These are phyloP conservation scores for Dendrobium officinale DNA, from an alignment of 106 monocot genomes.

Conservation along the genomic window DNA sequence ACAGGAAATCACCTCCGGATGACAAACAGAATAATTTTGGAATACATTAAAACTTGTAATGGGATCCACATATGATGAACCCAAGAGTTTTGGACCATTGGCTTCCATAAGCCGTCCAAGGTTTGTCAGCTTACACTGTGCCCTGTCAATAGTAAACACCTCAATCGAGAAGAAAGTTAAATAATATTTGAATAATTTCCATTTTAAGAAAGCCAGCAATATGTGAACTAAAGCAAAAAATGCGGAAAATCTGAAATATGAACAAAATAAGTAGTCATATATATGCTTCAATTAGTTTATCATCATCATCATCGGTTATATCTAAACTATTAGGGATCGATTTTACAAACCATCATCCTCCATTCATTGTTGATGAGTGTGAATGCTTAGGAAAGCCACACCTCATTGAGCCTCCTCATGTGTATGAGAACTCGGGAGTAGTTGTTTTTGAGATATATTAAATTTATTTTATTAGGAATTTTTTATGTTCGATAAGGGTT, in stretches of 20 bases:
- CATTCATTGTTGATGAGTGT: too few species aligned
- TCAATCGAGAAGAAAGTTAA: neutral
- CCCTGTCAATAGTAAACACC: slow-evolving; percentile 28
- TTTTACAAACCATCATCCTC: too few species aligned
- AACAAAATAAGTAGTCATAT: neutral
- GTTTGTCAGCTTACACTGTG: slow-evolving; percentile 47
- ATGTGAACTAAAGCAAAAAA: neutral
- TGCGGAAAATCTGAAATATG: neutral
- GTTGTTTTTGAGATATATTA: too few species aligned
- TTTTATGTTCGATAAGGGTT: too few species aligned
- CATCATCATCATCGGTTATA: too few species aligned
- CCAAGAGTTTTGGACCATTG: slow-evolving; percentile 58
- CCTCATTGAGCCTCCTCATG: too few species aligned
- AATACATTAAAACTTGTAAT: slow-evolving; percentile 66
- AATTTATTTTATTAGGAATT: too few species aligned
- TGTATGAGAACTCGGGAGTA: too few species aligned
- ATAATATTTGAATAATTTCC: neutral
- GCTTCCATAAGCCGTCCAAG: slow-evolving; percentile 69
- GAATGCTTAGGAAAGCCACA: too few species aligned
- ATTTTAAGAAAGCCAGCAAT: neutral
- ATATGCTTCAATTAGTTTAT: neutral
- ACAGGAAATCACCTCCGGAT: slow-evolving; percentile 48
- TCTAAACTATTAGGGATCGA: too few species aligned
- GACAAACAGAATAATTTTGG: slow-evolving; percentile 55
- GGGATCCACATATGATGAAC: slow-evolving; percentile 70